Base-by-base conservation (phyloP, 202 grass and related monocot genomes). In the Panicum hallii region DNA sequence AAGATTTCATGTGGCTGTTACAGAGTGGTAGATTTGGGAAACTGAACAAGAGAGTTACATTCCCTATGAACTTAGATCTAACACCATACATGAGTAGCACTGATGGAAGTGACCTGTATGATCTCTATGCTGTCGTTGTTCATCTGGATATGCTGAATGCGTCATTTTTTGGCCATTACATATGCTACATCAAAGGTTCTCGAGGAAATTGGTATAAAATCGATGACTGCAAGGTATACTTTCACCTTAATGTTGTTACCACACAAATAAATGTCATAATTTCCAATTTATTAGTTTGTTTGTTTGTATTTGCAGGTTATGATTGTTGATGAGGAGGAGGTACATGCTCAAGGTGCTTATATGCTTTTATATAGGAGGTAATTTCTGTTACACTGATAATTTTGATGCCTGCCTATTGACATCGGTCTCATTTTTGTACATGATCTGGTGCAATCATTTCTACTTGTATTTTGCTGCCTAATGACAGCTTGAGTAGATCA, bases 11-110 rank as follows among this genome's bases (percentile, higher is more conserved):
- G n/a, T 84, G 56, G 15, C 70, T 84, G 49, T 83, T 38, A 16
- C 85, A 99, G 97, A 94, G 92, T 87, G 97, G 97, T 85, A 96
- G 97, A 81, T 99, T 97, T 87, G 97, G 93, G 79, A 99, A 99
- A 89, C 69, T 97, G 63, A 99, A 99, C 83, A 99, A 99, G 85
- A 94, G 89, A 92, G 80, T 99, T 82, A 90, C 93, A 48, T 99
- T 97, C 72, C 97, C 90, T 30, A 82, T 70, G 77, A 92, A 82
- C 40, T 92, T 99, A 68, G 90, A 99, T 91, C 82, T 99, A 56
- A 91, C 77, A 30, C 90, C 87, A 66, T 97, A 97, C 79, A 93
- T 89, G 82, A 99, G 93, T 77, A 81, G 75, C 75, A 86, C 86
- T 56, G 90, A 87, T 90, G 93, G 97, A 83, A 91, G 67, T 84